phyloP scores from a whole-genome alignment of 2,329 filamentous ascomycete genomes.

The Fusarium poae region DNA sequence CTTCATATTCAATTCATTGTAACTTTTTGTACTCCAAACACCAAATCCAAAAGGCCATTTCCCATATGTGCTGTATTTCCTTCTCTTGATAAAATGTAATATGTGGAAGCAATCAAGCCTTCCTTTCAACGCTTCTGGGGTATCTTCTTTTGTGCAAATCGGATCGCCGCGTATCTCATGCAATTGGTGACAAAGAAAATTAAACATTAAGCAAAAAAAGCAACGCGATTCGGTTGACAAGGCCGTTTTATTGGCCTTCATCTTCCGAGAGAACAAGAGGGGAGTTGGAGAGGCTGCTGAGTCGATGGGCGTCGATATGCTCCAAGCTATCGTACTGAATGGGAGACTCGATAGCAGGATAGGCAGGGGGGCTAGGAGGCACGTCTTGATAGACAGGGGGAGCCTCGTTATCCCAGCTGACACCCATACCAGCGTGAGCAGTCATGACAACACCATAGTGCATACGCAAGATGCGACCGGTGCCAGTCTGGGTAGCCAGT shows the following conservation, averaged over 20 bases:
- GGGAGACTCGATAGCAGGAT: slow-evolving; percentile 59
- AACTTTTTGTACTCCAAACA: slow-evolving; percentile 35
- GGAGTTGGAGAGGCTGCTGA: slow-evolving; percentile 43
- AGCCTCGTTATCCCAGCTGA: slow-evolving; percentile 97
- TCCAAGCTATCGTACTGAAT: slow-evolving; percentile 58
- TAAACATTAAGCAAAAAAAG: slow-evolving; percentile 28
- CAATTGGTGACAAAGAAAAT: slow-evolving; percentile 38
- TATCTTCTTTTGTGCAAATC: slow-evolving; percentile 46
- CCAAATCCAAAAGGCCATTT: slow-evolving; percentile 35
- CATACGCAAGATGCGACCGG: slow-evolving; percentile 91
- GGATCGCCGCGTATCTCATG: slow-evolving; percentile 49
- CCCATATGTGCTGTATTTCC: slow-evolving; percentile 47
- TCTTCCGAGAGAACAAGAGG: slow-evolving; percentile 30
- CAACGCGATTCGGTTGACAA: slow-evolving; percentile 5
- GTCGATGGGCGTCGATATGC: slow-evolving; percentile 49
- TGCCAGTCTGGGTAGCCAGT: slow-evolving; percentile 85
- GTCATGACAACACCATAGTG: slow-evolving; percentile 88
- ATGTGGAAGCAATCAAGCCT: slow-evolving; percentile 40
- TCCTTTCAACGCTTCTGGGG: slow-evolving; percentile 50
- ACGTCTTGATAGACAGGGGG: slow-evolving; percentile 96
- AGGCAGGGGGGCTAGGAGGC: slow-evolving; percentile 83
- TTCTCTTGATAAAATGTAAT: slow-evolving; percentile 43
- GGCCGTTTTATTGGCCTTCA: slow-evolving; percentile 28
- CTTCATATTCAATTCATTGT: slow-evolving; percentile 20
- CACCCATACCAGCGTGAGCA: slow-evolving; percentile 85